Percentiles rank a stretch among this genome's conserved stretches.
phyloP scores from a whole-genome alignment of 2,329 filamentous ascomycete species.

The Fusarium pseudonygamai region DNA sequence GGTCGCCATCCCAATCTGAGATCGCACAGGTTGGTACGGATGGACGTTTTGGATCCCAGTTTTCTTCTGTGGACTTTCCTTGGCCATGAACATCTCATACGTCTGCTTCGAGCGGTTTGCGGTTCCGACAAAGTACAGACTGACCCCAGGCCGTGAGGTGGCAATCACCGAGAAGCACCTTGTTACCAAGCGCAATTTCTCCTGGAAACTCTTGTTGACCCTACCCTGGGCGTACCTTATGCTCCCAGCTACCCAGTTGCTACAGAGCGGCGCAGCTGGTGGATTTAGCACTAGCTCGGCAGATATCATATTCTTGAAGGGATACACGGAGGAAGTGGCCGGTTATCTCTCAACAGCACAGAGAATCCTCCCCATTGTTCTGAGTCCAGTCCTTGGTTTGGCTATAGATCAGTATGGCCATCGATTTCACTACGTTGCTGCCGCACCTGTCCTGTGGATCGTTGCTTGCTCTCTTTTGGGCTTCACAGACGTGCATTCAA shows the following conservation, averaged over 20 bases:
- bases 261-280: not conserved
- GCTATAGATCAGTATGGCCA: not conserved
- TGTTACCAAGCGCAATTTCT: not conserved
- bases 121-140: not conserved
- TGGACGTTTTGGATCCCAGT: not conserved
- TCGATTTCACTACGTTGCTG: rapidly evolving
- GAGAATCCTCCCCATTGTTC: not conserved
- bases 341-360: not conserved
- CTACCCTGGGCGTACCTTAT: not conserved
- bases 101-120: not conserved
- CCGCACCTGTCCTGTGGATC: not conserved
- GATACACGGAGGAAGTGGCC: not conserved
- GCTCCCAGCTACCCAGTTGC: not conserved
- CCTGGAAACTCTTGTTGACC: not conserved
- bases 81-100: not conserved
- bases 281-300: not conserved
- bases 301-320: not conserved
- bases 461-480: not conserved
- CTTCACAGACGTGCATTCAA: not conserved
- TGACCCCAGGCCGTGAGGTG: not conserved
- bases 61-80: not conserved
- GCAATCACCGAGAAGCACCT: not conserved
- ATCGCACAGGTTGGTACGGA: not conserved
- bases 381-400: not conserved
- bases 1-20: not conserved